Evolutionary conservation across 257 asterid species (phyloP), one percentile per base, ranked within the genome.

Genomic region (Gentiana dahurica): DNA sequence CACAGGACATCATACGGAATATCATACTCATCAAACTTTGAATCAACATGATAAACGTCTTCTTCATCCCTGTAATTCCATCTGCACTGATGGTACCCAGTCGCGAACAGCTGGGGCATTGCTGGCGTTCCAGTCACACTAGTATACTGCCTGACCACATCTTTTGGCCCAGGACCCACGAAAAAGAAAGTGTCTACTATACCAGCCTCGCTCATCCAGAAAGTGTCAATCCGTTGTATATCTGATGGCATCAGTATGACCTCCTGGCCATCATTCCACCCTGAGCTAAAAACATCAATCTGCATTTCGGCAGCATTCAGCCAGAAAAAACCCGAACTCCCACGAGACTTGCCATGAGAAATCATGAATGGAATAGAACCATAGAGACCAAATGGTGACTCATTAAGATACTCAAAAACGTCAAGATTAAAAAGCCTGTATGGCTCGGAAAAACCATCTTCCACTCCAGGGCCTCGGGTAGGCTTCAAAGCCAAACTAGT

Each of bases 301-400:
- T 87, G 98, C 98, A 91, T 91, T 72, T 91, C 98, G 51, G 98
- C 98, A 73, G 97, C 94, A 77, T 83, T 92, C 68, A 92, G 75
- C 98, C 95, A 92, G 78, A 92, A 92, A 67, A 91, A 92, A 1
- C 98, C 98, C 0, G 97, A 81, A 64, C 89, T 87, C 12, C 99
- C 95, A 32, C 92, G 60, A 3, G 75, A 66, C 57, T 77, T 85
- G 49, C 98, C 97, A 54, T 88, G 98, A 44, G 98, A 92, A 50
- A 85, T 62, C 95, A 92, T 88, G 54, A 88, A 77, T 3, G 98
- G 98, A 61, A 88, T 69, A 36, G 90, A 83, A 8, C 98, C 98
- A 73, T 92, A 92, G 24, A 92, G 84, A 57, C 98, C 98, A 43
- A 92, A 92, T 52, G 98, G 98, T 0, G 98, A 92, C n/a, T 85